Evolutionary conservation across 1,284 basidiomycete genomes (phyloP).

Genomic region (Marasmius fiardii): DNA sequence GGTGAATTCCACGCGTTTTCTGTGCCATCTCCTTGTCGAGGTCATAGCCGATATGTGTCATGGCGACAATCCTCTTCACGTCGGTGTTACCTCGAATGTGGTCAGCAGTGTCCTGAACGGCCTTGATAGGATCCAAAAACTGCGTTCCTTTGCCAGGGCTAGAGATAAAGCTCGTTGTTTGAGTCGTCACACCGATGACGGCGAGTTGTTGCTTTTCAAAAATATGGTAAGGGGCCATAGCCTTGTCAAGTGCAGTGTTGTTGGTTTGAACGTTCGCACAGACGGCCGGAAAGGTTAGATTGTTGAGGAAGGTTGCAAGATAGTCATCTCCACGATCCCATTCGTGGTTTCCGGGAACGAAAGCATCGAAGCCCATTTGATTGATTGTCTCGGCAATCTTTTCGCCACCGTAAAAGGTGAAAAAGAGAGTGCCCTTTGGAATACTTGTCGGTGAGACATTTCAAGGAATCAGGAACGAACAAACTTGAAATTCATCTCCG

Average conservation of each 20-base stretch:
- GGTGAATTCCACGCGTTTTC: constrained; percentile 31
- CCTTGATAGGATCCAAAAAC: constrained; percentile 32
- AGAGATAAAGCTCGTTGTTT: constrained; percentile 29
- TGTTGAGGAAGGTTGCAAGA: constrained; percentile 19
- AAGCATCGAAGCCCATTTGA: constrained; percentile 36
- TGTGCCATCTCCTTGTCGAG: constrained; percentile 36
- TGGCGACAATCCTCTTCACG: constrained; percentile 34
- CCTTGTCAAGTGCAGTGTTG: constrained; percentile 27
- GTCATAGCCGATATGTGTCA: constrained; percentile 43
- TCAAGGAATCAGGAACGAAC: not conserved
- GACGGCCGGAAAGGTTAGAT: constrained; percentile 38
- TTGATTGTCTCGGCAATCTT: constrained; percentile 37
- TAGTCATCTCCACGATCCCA: constrained; percentile 36
- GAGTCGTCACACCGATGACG: constrained; percentile 36
- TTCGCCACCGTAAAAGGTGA: constrained; percentile 34
- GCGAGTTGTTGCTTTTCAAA: constrained; percentile 34
- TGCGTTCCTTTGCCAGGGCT: constrained; percentile 30
- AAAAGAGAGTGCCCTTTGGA: constrained; percentile 33
- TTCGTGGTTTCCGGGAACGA: constrained; percentile 40
- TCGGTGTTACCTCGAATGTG: constrained; percentile 27
- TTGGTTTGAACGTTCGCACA: constrained; percentile 37
- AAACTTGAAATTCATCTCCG: constrained; percentile 37
- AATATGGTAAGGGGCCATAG: constrained; percentile 33
- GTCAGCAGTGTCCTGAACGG: constrained; percentile 31
- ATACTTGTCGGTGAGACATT: not conserved